phyloP scores from a whole-genome alignment of 148 eudicot genomes.

The Rhododendron ovatum region DNA sequence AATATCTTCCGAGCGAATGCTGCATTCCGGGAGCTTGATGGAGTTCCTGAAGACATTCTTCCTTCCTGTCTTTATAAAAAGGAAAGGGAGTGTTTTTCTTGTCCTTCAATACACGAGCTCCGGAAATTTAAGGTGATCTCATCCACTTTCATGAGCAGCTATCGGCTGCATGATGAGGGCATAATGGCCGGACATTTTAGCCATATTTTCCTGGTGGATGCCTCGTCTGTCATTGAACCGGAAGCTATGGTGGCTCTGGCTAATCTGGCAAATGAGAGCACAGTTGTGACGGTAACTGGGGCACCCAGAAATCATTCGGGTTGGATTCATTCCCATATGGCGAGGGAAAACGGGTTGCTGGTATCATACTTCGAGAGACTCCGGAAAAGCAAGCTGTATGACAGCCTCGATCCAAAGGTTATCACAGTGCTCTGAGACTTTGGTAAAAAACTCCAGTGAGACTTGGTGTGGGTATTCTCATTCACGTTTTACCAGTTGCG shows the following conservation, averaged over 20 bases:
- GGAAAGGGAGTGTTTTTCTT: slow-evolving; percentile 12
- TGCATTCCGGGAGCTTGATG: slow-evolving; percentile 27
- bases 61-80: slow-evolving; percentile 10
- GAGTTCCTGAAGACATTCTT: slow-evolving; percentile 20
- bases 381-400: neutral
- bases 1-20: slow-evolving; percentile 27
- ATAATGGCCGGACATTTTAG: slow-evolving; percentile 24
- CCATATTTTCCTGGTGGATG: slow-evolving; percentile 24
- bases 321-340: slow-evolving; percentile 18
- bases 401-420: neutral
- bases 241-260: slow-evolving; percentile 22
- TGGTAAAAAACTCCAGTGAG: neutral
- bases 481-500: no score
- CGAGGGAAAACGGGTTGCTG: slow-evolving; percentile 16
- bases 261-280: slow-evolving; percentile 17
- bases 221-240: slow-evolving; percentile 20
- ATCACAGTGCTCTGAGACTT: slow-evolving; percentile 5
- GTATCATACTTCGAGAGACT: slow-evolving; percentile 24
- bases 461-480: no score
- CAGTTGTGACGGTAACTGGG: slow-evolving; percentile 19
- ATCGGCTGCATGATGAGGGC: slow-evolving; percentile 17
- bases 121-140: slow-evolving; percentile 11
- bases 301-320: slow-evolving; percentile 9
- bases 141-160: slow-evolving; percentile 27
- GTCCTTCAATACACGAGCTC: slow-evolving; percentile 19